Conservation (phyloP, 2,329 filamentous ascomycete species). For the Fusarium oligoseptatum region DNA sequence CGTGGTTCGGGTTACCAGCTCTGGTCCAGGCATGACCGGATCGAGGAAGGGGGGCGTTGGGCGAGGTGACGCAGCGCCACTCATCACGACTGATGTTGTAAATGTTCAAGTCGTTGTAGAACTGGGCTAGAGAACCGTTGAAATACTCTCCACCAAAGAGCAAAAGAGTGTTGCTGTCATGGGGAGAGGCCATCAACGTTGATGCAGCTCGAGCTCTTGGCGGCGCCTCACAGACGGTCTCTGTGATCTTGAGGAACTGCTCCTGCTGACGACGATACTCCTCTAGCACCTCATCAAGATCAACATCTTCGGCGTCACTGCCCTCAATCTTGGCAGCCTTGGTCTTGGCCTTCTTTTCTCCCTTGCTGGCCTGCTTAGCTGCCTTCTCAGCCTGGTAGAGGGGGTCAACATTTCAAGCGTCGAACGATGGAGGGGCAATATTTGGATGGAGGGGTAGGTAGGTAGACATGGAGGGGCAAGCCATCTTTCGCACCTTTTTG, state of each 20-base stretch:
- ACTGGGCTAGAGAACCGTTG: constrained; percentile 86
- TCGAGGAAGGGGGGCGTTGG: constrained; percentile 90
- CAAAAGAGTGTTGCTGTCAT: constrained; percentile 88
- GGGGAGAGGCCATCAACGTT: constrained; percentile 86
- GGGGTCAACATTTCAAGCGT: constrained; percentile 38
- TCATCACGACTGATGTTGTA: constrained; percentile 87
- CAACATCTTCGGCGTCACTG: constrained; percentile 91
- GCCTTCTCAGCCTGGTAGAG: constrained; percentile 69
- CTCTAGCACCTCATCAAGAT: constrained; percentile 92
- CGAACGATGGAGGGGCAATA: constrained; percentile 30
- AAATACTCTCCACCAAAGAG: constrained; percentile 97
- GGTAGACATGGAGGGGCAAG: constrained; percentile 25
- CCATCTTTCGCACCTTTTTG: constrained; percentile 56
- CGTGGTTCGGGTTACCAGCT: constrained; percentile 83
- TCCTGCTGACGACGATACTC: constrained; percentile 95
- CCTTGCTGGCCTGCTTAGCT: constrained; percentile 88
- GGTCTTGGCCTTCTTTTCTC: constrained; percentile 84
- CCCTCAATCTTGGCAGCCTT: constrained; percentile 80
- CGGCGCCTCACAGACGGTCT: constrained; percentile 76
- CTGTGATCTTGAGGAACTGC: constrained; percentile 93
- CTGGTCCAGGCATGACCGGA: constrained; percentile 96
- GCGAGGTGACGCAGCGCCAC: constrained; percentile 91
- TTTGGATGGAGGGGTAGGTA: constrained; percentile 34
- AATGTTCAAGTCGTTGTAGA: constrained; percentile 76
- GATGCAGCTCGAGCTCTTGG: constrained; percentile 84